Evolutionary conservation across 345 rosid species (phyloP).

Genomic region (Iberis pinnata): DNA sequence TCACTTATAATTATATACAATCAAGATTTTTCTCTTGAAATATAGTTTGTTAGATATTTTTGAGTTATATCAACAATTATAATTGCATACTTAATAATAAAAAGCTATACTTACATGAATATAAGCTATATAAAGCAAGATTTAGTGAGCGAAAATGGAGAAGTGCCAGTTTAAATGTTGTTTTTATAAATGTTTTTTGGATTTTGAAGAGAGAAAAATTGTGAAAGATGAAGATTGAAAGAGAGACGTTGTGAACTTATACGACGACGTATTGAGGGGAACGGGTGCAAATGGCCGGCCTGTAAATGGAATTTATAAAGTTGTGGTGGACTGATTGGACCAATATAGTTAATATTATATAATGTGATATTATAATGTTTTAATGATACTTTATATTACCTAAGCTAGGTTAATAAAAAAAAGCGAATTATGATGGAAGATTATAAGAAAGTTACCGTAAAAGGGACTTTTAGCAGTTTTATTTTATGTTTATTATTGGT

Average conservation of each 20-base stretch:
- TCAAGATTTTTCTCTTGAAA: no score
- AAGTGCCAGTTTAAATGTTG: constrained; percentile 25
- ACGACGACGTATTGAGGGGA: constrained; percentile 17
- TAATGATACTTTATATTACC: constrained; percentile 23
- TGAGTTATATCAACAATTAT: constrained; percentile 11
- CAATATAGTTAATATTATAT: constrained; percentile 20
- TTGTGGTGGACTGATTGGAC: constrained; percentile 28
- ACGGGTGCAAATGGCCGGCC: constrained; percentile 8
- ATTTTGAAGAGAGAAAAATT: constrained; percentile 8
- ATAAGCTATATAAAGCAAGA: constrained; percentile 20
- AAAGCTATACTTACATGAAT: constrained; percentile 29
- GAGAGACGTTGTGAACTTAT: constrained; percentile 13
- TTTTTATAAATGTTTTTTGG: background rate
- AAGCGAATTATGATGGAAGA: background rate
- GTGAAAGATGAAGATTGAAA: constrained; percentile 6
- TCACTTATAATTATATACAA: no score
- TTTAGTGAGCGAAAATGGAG: constrained; percentile 29
- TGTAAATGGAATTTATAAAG: constrained; percentile 25
- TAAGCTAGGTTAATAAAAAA: background rate
- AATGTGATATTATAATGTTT: constrained; percentile 20
- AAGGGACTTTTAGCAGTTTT: background rate
- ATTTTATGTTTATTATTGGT: background rate
- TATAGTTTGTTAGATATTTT: no score
- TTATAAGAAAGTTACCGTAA: background rate
- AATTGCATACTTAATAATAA: constrained; percentile 4